Evolutionary conservation across 139 green algal species (phyloP).

Genomic region (Monoraphidium neglectum): DNA sequence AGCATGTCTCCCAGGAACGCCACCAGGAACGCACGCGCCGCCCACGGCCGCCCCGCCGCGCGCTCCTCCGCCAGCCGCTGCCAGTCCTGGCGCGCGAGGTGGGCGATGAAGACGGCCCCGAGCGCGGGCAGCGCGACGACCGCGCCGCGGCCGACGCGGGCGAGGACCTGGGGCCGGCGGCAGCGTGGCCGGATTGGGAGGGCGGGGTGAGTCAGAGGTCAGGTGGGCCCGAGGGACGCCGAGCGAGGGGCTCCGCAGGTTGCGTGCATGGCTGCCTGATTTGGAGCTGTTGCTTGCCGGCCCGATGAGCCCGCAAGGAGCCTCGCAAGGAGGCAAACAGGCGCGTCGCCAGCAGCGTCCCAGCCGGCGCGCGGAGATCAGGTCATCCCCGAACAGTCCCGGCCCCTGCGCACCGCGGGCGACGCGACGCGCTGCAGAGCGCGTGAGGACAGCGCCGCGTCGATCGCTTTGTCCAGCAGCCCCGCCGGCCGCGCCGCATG

Average conservation of each 20-base stretch:
- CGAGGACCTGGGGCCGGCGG: slow-evolving; percentile 33
- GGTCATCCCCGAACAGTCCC: too few relatives aligned
- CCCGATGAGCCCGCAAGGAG: too few relatives aligned
- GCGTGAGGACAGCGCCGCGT: slow-evolving; percentile 19
- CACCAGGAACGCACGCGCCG: slow-evolving; percentile 35
- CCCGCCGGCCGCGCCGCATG: slow-evolving; percentile 1
- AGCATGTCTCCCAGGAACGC: slow-evolving; percentile 48
- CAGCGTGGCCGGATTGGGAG: too few relatives aligned
- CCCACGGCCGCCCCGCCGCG: slow-evolving; percentile 1
- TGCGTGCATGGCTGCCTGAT: too few relatives aligned
- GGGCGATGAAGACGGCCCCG: slow-evolving; percentile 52
- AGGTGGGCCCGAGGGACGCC: too few relatives aligned
- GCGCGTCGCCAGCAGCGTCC: too few relatives aligned
- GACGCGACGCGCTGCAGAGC: slow-evolving; percentile 29
- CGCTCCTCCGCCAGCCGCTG: slow-evolving; percentile 41
- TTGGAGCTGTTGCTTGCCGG: too few relatives aligned
- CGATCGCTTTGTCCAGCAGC: slow-evolving; percentile 30
- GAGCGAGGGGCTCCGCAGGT: too few relatives aligned
- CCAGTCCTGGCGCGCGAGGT: slow-evolving; percentile 54
- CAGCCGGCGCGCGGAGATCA: too few relatives aligned
- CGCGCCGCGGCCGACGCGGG: slow-evolving; percentile 42
- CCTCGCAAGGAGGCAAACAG: too few relatives aligned
- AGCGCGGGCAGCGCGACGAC: slow-evolving; percentile 52
- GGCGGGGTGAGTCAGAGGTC: too few relatives aligned
- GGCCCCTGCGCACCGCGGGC: slow-evolving; percentile 16